These are phyloP conservation scores for Phytophthora pisi DNA, from an alignment of 352 stramenopile species.

Conservation along the genomic window DNA sequence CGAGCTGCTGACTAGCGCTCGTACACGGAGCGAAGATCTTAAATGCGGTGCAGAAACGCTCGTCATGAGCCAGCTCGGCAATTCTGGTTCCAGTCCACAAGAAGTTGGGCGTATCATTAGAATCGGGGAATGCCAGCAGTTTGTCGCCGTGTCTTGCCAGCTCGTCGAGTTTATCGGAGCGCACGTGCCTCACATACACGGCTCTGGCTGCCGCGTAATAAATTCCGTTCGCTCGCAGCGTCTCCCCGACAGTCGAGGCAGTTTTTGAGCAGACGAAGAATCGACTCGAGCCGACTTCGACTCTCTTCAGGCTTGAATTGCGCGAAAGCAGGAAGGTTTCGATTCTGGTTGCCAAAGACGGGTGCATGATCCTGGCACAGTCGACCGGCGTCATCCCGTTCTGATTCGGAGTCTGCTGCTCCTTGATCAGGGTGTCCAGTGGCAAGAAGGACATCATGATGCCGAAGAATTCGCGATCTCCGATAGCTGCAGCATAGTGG, in stretches of 20 bases:
- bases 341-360: slow-evolving; percentile 2
- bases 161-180: slow-evolving; percentile 1
- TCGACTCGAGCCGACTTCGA: slow-evolving; percentile 5
- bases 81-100: slow-evolving; percentile 16
- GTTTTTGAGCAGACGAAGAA: slow-evolving; percentile 6
- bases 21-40: slow-evolving; percentile 11
- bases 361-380: slow-evolving; percentile 9
- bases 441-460: slow-evolving; percentile 17
- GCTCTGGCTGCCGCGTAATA: slow-evolving; percentile 15
- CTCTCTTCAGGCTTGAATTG: slow-evolving; percentile 4
- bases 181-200: slow-evolving; percentile 17
- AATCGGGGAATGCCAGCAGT: slow-evolving; percentile 12
- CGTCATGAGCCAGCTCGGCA: slow-evolving; percentile 9
- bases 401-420: slow-evolving; percentile 7
- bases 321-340: slow-evolving; percentile 8
- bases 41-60: slow-evolving; percentile 11
- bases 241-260: slow-evolving; percentile 10
- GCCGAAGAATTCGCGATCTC: slow-evolving; percentile 18
- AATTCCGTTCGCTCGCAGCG: slow-evolving; percentile 15
- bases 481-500: slow-evolving; percentile 15
- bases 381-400: slow-evolving; percentile 12
- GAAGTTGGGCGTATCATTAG: background rate
- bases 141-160: slow-evolving; percentile 1
- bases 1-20: slow-evolving; percentile 9
- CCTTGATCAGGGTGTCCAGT: slow-evolving; percentile 6